Evolutionary conservation across 495 filamentous ascomycete genomes (phyloP), one percentile per base, ranked within the genome.

Genomic region (Penicillium malachiteum): DNA sequence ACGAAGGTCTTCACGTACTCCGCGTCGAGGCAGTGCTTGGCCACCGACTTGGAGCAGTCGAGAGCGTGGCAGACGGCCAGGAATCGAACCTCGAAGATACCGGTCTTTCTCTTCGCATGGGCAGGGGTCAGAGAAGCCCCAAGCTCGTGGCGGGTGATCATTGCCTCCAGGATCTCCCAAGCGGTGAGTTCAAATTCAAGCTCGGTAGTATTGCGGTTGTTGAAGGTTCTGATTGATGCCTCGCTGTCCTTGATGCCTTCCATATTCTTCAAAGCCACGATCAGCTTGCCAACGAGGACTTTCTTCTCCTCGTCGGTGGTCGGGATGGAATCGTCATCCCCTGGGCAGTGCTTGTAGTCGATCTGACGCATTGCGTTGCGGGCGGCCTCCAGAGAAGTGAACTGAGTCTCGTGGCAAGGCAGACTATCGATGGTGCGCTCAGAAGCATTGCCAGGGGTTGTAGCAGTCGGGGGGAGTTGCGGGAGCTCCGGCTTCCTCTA

Each of bases 11-110:
- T 35, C 18, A 68, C 44, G 43, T 69, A 76, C 4, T 52, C 26
- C 0, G 69, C 49, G 37, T 70, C 71, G 13, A 76, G 45, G 10
- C 76, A 39, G 41, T 77, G 74, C 57, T 75, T 74, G 60, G 43
- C 21, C 17, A 48, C n/a, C 44, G 5, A 46, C 18, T 46, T 46
- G 17, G 35, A 38, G 9, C 35, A 10, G 16, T 10, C 10, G 5
- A 46, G 43, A 1, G 43, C 16, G 16, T 46, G 3, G 6, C 16
- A 10, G 17, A 12, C 43, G 11, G 3, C 1, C 9, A 26, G 6
- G 43, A 46, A 46, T 16, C 43, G 43, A 43, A 5, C 11, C 14
- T 8, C 3, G 16, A 43, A 43, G 7, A 16, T 2, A 8, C 40
- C 40, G 7, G 40, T 43, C 17, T 43, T 8, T 14, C n/a, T 1